A percentile compares a stretch with the other conserved stretches of the same genome.
phyloP scores from a whole-genome alignment of 805 yeast genomes.

The Candida peoriensis region DNA sequence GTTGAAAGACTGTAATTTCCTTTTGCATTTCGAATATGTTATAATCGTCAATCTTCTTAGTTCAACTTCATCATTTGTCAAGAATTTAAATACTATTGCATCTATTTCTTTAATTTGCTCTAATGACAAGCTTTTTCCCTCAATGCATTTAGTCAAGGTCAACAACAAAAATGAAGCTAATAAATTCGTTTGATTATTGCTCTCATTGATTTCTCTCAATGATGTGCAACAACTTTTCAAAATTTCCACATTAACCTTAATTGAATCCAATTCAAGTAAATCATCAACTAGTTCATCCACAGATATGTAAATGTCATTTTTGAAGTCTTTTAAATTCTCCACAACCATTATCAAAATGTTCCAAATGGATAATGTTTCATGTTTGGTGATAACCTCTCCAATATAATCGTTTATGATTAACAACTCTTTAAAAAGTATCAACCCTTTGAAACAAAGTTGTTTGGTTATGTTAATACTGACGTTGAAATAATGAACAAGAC shows the following conservation, averaged over 20 bases:
- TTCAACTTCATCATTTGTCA: conserved; percentile 21
- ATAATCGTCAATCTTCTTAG: conserved; percentile 24
- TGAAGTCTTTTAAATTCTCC: conserved; percentile 20
- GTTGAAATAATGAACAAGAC: conserved; percentile 18
- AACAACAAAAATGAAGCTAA: conserved; percentile 15
- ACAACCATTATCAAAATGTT: conserved; percentile 18
- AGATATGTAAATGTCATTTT: conserved; percentile 20
- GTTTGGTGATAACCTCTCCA: conserved; percentile 4
- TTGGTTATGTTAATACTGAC: conserved; percentile 19
- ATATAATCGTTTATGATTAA: conserved; percentile 16
- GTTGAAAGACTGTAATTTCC: conserved; percentile 15
- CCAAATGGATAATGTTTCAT: conserved; percentile 15
- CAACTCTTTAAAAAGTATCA: conserved; percentile 21
- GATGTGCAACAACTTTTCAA: conserved; percentile 11
- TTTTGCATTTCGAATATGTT: conserved; percentile 22
- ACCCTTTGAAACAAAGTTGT: conserved; percentile 22
- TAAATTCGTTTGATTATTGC: background rate
- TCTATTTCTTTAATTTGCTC: conserved; percentile 20
- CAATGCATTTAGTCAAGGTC: conserved; percentile 19
- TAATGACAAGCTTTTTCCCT: conserved; percentile 9
- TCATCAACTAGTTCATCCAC: conserved; percentile 24
- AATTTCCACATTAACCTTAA: conserved; percentile 6
- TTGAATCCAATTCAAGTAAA: conserved; percentile 9
- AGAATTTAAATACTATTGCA: conserved; percentile 10
- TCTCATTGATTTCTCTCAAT: conserved; percentile 7